Base-by-base conservation (phyloP, 2,329 filamentous ascomycete genomes). In the Fusarium gaditjirri region DNA sequence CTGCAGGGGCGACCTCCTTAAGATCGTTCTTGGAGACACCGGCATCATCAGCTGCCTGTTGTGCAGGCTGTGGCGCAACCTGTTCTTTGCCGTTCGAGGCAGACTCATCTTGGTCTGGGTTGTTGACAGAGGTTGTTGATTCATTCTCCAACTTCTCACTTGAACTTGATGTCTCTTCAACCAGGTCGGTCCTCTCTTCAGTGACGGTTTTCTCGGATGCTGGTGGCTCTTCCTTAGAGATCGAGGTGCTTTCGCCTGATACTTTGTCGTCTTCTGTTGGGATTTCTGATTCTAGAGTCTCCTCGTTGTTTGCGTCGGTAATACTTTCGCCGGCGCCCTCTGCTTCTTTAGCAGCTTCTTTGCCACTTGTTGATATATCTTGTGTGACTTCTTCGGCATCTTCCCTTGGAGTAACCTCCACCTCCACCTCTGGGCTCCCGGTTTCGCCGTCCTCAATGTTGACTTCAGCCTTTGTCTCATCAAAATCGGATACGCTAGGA, bases 401-500 rank as follows among this genome's bases (percentile, higher is more conserved):
- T 27, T 74, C 62, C 14, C 65, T 57, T 10, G 23, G 23, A 59
- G 39, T 39, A 33, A 25, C 29, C 47, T 71, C 61, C 29, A 9
- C 27, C 27, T 61, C 59, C 13, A 9, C 27, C 27, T 61, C 59
- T 12, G 50, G 31, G n/a, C 46, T 59, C 27, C 54, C 17, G 23
- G 14, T 41, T 31, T 72, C 49, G 21, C 23, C 54, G 8, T 61
- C 49, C 25, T 72, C 56, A 29, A 31, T 61, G 9, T 68, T 58
- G 29, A 29, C 64, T 38, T 63, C 50, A 25, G 44, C 43, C 21
- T 70, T 71, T 27, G 50, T 36, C 57, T 68, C 62, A 23, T 61
- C 63, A 21, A 39, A 35, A 39, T 60, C 49, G 10, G 56, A 63
- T 25, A 47, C 27, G 38, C 63, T 56, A 12, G 61, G 47, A 42